These are phyloP conservation scores for Mortierella sp. DNA, from an alignment of 371 early-diverging fungal species.

Conservation along the genomic window DNA sequence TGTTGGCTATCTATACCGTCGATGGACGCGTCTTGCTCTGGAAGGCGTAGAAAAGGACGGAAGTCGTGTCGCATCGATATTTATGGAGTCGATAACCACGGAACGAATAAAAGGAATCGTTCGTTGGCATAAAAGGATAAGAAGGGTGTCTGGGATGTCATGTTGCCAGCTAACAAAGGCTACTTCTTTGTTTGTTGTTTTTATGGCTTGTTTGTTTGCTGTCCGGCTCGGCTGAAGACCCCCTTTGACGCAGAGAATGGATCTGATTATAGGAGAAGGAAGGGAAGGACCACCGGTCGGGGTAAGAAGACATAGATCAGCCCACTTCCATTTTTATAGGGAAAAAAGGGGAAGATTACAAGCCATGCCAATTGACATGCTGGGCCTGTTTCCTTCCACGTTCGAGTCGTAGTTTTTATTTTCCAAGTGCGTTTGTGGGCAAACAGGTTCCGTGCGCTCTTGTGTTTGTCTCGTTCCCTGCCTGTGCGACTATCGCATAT, in stretches of 20 bases:
- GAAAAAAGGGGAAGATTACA: not conserved
- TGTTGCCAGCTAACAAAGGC: not conserved
- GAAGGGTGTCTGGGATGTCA: not conserved
- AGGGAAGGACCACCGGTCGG: not conserved
- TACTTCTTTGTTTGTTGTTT: not conserved
- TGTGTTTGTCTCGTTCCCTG: not conserved
- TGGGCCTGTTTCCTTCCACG: not conserved
- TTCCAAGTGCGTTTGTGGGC: not conserved
- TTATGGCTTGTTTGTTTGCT: not conserved
- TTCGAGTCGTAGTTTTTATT: not conserved
- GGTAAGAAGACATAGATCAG: not conserved
- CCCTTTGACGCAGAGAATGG: not conserved
- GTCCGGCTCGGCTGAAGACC: not conserved
- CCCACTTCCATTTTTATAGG: not conserved
- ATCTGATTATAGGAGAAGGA: not conserved
- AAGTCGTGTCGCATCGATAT: not conserved
- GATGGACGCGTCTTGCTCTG: conserved; percentile 74
- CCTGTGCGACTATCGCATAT: not conserved
- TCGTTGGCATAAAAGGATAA: not conserved
- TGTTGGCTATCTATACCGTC: conserved; percentile 77
- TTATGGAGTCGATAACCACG: not conserved
- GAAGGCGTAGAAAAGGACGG: conserved; percentile 54
- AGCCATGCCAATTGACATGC: not conserved
- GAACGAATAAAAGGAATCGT: not conserved
- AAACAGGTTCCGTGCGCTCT: conserved; percentile 12